Percentiles rank a stretch among this genome's conserved stretches.
Conservation (phyloP, 2,329 filamentous ascomycete species). For the Exophiala dermatitidis region DNA sequence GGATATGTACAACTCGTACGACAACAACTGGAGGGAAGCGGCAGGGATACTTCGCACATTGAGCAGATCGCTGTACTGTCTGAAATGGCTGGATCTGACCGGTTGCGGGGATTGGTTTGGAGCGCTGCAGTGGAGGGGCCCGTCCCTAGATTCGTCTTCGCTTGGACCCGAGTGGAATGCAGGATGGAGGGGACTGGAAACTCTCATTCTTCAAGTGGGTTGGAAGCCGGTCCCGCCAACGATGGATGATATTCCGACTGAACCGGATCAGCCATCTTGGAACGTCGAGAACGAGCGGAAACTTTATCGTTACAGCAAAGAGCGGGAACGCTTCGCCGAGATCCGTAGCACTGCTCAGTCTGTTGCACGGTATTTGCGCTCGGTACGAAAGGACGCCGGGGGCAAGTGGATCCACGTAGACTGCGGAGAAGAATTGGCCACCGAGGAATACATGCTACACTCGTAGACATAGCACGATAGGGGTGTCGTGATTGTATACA, state of each 20-base stretch:
- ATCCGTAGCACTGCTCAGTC: constrained; percentile 28
- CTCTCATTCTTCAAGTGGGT: constrained; percentile 37
- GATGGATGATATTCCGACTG: constrained; percentile 10
- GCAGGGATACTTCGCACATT: constrained; percentile 51
- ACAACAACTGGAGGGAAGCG: constrained; percentile 51
- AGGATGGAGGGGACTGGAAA: constrained; percentile 41
- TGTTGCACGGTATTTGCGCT: constrained; percentile 31
- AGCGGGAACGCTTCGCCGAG: constrained; percentile 30
- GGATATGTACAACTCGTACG: constrained; percentile 46
- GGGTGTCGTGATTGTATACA: no score
- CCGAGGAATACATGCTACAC: background rate
- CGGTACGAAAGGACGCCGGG: constrained; percentile 29
- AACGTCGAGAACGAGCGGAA: constrained; percentile 32
- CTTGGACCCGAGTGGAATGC: constrained; percentile 41
- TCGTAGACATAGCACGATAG: no score
- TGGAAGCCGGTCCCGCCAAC: constrained; percentile 31
- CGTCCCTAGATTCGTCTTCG: background rate
- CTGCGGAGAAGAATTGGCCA: constrained; percentile 11
- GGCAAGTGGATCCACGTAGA: constrained; percentile 38
- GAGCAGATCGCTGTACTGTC: constrained; percentile 49
- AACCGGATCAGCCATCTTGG: constrained; percentile 24
- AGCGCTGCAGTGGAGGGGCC: constrained; percentile 41
- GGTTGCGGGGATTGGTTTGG: constrained; percentile 51
- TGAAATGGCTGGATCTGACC: constrained; percentile 57
- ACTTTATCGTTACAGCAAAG: constrained; percentile 30